Conservation (phyloP, 148 eudicot genomes). For the Chenopodium formosanum region DNA sequence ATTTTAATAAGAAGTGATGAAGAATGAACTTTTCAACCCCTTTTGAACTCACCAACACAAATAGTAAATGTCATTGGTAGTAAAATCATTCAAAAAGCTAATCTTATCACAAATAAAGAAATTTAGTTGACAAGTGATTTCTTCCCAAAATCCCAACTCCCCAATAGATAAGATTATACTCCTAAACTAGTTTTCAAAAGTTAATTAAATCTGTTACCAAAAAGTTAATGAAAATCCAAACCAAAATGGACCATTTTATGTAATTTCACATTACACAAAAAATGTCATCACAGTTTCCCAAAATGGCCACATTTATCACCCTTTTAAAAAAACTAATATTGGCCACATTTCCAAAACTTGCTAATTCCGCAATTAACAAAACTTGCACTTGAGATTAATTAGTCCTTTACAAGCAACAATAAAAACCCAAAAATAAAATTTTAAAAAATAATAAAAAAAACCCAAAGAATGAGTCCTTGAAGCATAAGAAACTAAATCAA, state of each 20-base stretch:
- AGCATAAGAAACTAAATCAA: not conserved
- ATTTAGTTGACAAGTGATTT: not conserved
- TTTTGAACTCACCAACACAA: no score
- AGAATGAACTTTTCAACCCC: no score
- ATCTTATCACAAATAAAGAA: not conserved
- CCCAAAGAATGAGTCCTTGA: not conserved
- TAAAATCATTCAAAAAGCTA: no score
- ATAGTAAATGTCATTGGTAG: no score
- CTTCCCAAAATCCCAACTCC: not conserved
- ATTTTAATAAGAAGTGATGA: no score
- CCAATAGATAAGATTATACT: not conserved
- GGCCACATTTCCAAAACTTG: conserved; percentile 6
- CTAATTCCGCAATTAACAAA: conserved; percentile 7
- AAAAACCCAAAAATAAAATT: not conserved
- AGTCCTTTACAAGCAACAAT: not conserved
- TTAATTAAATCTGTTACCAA: not conserved
- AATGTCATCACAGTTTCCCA: not conserved
- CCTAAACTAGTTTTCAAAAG: not conserved
- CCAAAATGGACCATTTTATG: not conserved
- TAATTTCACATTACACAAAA: not conserved
- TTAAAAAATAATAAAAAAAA: not conserved
- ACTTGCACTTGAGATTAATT: conserved; percentile 2
- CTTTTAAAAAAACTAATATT: no score
- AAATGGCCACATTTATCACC: no score
- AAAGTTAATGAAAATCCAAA: not conserved